A percentile compares a stretch with the other conserved stretches of the same genome.
These are phyloP conservation scores for Conoideocrella luteorostrata DNA, from an alignment of 2,329 filamentous ascomycete genomes.

Conservation along the genomic window DNA sequence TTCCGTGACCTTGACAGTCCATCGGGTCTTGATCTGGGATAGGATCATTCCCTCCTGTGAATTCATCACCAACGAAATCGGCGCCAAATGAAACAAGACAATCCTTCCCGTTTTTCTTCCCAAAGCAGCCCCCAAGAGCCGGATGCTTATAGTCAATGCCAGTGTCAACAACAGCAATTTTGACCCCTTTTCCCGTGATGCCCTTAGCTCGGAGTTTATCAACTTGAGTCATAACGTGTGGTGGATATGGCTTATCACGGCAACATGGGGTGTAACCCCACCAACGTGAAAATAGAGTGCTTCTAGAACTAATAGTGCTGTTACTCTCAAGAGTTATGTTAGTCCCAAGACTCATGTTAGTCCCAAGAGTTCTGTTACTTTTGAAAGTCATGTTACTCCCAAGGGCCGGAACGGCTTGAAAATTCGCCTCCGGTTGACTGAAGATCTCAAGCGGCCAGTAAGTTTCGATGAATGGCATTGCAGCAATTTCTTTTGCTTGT, in stretches of 20 bases:
- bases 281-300: no score
- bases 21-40: constrained; percentile 32
- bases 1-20: constrained; percentile 35
- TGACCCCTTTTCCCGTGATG: constrained; percentile 44
- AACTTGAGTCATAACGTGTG: constrained; percentile 51
- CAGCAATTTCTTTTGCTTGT: constrained; percentile 33
- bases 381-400: constrained; percentile 13
- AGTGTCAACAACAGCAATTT: constrained; percentile 46
- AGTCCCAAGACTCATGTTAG: no score
- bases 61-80: constrained; percentile 35
- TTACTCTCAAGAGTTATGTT: no score
- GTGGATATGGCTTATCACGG: constrained; percentile 30
- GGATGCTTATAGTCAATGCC: constrained; percentile 57
- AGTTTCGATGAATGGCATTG: constrained; percentile 38
- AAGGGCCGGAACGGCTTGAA: constrained; percentile 33
- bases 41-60: constrained; percentile 20
- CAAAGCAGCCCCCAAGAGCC: constrained; percentile 48
- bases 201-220: constrained; percentile 44
- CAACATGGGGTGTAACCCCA: no score
- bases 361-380: constrained; percentile 14
- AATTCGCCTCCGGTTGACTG: constrained; percentile 36
- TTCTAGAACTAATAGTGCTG: no score
- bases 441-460: constrained; percentile 42
- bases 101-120: no score
- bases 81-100: constrained; percentile 37